Evolutionary conservation across 805 yeast genomes (phyloP).

Genomic region (Candida hispaniensis): DNA sequence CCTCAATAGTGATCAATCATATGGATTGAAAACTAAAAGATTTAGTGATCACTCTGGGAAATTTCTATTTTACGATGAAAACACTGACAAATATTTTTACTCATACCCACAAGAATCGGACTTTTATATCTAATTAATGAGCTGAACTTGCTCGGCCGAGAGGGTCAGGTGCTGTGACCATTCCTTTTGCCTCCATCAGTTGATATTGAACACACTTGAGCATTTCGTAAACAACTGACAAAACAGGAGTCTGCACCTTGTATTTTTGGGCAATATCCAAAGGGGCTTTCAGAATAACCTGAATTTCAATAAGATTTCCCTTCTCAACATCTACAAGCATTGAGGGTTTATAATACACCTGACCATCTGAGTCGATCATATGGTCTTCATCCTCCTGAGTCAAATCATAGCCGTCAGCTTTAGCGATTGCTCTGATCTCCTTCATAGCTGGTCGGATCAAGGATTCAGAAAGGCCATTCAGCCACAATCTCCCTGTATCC

Average conservation of each 20-base stretch:
- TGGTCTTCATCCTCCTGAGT: constrained; percentile 40
- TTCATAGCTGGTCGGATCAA: constrained; percentile 51
- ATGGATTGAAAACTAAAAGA: too few relatives aligned
- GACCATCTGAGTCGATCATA: constrained; percentile 50
- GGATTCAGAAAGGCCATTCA: constrained; percentile 35
- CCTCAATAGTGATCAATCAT: too few relatives aligned
- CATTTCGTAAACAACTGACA: constrained; percentile 47
- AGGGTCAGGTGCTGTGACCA: constrained; percentile 34
- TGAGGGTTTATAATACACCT: constrained; percentile 53
- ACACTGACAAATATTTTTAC: too few relatives aligned
- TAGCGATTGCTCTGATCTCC: constrained; percentile 56
- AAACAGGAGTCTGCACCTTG: constrained; percentile 46
- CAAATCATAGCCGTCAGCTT: constrained; percentile 30
- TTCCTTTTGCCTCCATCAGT: constrained; percentile 47
- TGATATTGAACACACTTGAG: constrained; percentile 51
- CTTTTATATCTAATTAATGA: too few relatives aligned
- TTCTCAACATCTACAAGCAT: constrained; percentile 61
- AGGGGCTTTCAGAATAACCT: constrained; percentile 60
- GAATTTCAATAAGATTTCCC: constrained; percentile 59
- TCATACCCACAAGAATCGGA: too few relatives aligned
- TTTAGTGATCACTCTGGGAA: too few relatives aligned
- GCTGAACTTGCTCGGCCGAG: constrained; percentile 15
- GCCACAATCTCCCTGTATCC: constrained; percentile 46
- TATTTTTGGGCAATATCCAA: constrained; percentile 40
- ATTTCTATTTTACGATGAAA: too few relatives aligned